Base-by-base conservation (phyloP, 106 monocot species). In the Iris macrosiphon region DNA sequence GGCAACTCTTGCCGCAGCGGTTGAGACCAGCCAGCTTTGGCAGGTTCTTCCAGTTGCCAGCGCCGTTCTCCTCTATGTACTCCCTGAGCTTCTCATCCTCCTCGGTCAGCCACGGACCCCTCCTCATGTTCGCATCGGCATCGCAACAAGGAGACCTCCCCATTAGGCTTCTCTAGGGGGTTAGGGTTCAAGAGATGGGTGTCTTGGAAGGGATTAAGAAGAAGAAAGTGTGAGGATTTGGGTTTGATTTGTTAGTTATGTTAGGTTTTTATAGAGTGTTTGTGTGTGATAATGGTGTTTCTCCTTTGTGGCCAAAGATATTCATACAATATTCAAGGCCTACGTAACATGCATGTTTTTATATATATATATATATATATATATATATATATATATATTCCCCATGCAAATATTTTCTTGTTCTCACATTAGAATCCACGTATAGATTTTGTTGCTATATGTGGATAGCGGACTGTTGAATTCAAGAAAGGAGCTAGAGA, bases 1-100 rank as follows among this genome's bases (percentile, higher is more conserved):
- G 22, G 26, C 49, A 49, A 49, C 49, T 49, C 27, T 49, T 49
- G 10, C 49, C 49, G 26, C 49, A 49, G 8, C 75, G 45, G 55
- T 75, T 75, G 14, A 75, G 62, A 4, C 75, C 75, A 10, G 74
- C 74, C 6, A 51, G 60, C 74, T 74, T 61, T 0, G 74, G 74
- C 12, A 74, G 52, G 14, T 39, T 18, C 52, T 43, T 58, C 72
- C 72, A 73, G 35, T 40, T 64, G 0, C 62, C 62, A 5, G 52
- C 45, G 31, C 68, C 68, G 23, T 67, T 31, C 40, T 44, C 30
- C 43, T 43, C 42, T 1, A 72, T 72, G 63, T 47, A 65, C 7
- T 65, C 65, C 34, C 31, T 32, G 16, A 72, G 72, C 50, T 63
- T 65, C 49, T 43, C 42, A 51, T 72, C 72, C 56, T 72, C 72